Evolutionary conservation across 345 rosid species (phyloP), one percentile per base, ranked within the genome.

Genomic region (Bruguiera sexangula): DNA sequence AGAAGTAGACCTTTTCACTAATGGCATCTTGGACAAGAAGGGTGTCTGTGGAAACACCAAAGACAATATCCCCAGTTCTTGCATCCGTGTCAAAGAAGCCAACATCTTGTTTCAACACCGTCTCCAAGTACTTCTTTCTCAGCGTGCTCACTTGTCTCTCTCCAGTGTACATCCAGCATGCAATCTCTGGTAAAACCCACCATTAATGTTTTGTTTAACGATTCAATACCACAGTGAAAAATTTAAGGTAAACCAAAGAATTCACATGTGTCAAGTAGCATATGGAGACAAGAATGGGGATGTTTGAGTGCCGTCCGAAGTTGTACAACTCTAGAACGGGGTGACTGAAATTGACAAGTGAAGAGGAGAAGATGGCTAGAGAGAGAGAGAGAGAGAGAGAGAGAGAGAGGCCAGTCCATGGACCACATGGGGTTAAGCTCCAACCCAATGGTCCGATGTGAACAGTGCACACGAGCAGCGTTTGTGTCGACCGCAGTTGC

Each of bases 21-120:
- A 95, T 95, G 85, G 99, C 99, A 74, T 95, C 99, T 90, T 95
- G 99, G 71, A 95, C 97, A 50, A 95, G 97, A 71, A 95, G 90
- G 65, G 99, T 95, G 78, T 95, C 99, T 11, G 99, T 95, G 26
- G 99, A 95, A 75, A 95, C 96, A 81, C 97, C 88, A 75, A 95
- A 95, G 82, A 95, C 99, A 70, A 95, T 86, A 66, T 95, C 99
- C 16, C 97, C 98, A 62, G 99, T 95, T 85, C 97, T 85, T 26
- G 99, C 99, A 83, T 95, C 99, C 5, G 99, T 95, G 72, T 95
- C 99, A 74, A 90, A 95, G 83, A 92, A 95, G 0, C 98, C 99
- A 68, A 95, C 99, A 73, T 95, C 99, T 83, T 95, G 99, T 73
- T 88, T 92, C 79, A 95, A 73, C 58, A 92, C 99, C 32, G 99